Base-by-base conservation (phyloP, 106 monocot genomes). In the Alisma plantagoaquatica region DNA sequence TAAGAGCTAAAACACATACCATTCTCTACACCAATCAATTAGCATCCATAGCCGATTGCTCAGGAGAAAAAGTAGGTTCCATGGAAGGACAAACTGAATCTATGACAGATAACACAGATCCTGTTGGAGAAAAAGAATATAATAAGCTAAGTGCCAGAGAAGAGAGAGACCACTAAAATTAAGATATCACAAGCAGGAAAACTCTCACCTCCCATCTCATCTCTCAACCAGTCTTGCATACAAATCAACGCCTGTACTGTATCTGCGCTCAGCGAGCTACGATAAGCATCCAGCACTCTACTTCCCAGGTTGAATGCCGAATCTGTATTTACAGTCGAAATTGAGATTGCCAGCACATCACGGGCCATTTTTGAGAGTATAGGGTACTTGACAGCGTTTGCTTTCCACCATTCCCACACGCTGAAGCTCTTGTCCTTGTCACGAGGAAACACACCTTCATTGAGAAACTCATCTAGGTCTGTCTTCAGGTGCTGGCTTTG, bases 391-490 rank as follows among this genome's bases (percentile, higher is more conserved):
- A 29, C 33, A 14, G 54, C 54, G 31, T 70, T 46, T 16, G 19
- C 54, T 41, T 41, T 62, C 70, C 62, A 70, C 70, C 62, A 70
- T 21, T 33, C 47, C 54, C 62, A 62, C 8, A 61, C 62, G 12
- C 56, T 47, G 31, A 61, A 70, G 8, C 24, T 3, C 45, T 58
- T 58, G 20, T 65, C 64, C 19, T 44, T 53, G 43, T 65, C 64
- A 4, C 53, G 23, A 1, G 43, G 43, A 43, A 65, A 32, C 2
- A 65, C 64, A 2, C 54, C 64, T 31, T 65, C 64, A 20, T 53
- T 54, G 1, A 65, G 43, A 43, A 54, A 65, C n/a, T 54, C 41
- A 45, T 65, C 64, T 21, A 65, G 10, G 32, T 65, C 64, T 15
- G 43, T 27, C 54, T 65, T 65, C 16, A 44, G 29, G 21, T 53